Base-by-base conservation (phyloP, 106 monocot genomes). In the Phalaenopsis aphrodite region DNA sequence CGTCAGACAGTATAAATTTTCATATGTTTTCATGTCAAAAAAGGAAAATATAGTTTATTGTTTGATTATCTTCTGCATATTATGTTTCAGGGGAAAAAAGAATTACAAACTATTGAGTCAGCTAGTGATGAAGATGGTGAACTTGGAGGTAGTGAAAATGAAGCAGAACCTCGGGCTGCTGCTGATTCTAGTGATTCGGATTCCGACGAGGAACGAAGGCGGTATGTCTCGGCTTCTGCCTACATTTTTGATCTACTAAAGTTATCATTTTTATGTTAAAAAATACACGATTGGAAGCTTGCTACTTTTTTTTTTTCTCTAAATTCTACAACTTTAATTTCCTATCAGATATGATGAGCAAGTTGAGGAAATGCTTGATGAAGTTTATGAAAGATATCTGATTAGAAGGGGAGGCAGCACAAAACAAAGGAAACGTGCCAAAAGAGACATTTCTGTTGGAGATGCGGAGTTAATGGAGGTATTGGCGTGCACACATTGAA, bases 321-420 rank as follows among this genome's bases (percentile, higher is more conserved):
- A 56, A 30, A 37, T 76, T 17, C 7, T 9, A 18, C 14, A 79
- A 79, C 12, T 64, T 45, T 17, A 36, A 66, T 18, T 52, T 5
- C 41, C 11, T 24, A 55, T 36, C 76, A 95, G 94, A 76, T 92
- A 95, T 81, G 80, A 95, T 84, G 85, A 81, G 19, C 85, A 92
- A 72, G 85, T 92, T 57, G 92, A 92, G 66, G 83, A 90, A 65
- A 87, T 92, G 83, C 88, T 92, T 57, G 92, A 95, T 55, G 77
- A 87, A 80, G 92, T 90, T 10, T 95, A 90, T 85, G 94, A 95
- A 68, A 79, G 85, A n/a, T 92, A 88, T 81, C 55, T 95, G 55
- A 85, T 30, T 64, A 90, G 84, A 84, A 89, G 86, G 77, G 92
- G 92, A 36, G 90, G 94, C 38, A 79, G 76, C 76, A 48, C 76